These are phyloP conservation scores for Gentiana dahurica DNA, from an alignment of 257 asterid genomes.

Conservation along the genomic window DNA sequence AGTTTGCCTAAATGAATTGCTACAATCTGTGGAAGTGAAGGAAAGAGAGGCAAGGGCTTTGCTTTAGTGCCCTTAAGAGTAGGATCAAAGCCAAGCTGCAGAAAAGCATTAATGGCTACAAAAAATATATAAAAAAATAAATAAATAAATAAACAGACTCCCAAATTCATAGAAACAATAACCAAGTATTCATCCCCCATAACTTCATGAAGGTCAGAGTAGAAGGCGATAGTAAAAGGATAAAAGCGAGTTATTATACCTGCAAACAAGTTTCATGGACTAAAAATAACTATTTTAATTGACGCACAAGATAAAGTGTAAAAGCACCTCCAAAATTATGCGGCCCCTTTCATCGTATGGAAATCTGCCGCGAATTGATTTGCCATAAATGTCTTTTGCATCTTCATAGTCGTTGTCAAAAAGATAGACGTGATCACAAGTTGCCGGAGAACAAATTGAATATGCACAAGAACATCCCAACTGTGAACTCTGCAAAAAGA, in stretches of 20 bases:
- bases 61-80: too few species aligned
- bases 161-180: too few species aligned
- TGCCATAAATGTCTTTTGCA: conserved; percentile 85
- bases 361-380: conserved; percentile 81
- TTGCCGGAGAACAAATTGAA: conserved; percentile 56
- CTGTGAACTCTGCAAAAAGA: conserved; percentile 53
- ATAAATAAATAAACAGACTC: too few species aligned
- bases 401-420: conserved; percentile 87
- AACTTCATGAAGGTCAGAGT: background rate
- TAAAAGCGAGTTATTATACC: background rate
- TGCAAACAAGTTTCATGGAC: background rate
- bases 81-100: too few species aligned
- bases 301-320: conserved; percentile 11
- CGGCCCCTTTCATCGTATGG: conserved; percentile 95
- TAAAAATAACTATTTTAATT: background rate
- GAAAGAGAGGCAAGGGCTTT: too few species aligned
- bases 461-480: conserved; percentile 76
- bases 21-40: too few species aligned
- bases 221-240: conserved; percentile 1
- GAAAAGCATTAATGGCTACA: too few species aligned
- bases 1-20: too few species aligned
- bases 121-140: too few species aligned
- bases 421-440: conserved; percentile 87
- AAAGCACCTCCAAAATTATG: conserved; percentile 86
- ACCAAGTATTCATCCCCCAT: background rate